Evolutionary conservation across 192 early-diverging fungal species (phyloP), one percentile per base, ranked within the genome.

Genomic region (Coemansia sp.): DNA sequence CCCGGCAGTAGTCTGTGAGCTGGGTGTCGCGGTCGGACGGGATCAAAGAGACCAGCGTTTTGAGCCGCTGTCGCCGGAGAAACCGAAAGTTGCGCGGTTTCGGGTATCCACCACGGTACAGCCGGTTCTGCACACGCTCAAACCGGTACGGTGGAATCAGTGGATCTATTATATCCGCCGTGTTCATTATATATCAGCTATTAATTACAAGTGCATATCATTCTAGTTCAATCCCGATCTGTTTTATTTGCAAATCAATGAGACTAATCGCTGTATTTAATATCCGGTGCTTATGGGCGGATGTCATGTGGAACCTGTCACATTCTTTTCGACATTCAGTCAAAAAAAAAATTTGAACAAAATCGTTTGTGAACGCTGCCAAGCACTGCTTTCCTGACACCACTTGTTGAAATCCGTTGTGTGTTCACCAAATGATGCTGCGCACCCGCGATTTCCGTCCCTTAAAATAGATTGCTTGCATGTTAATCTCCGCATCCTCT

Each of bases 31-130:
- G 87, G 27, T 81, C 81, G 25, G 88, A 84, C 1, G 95, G 95
- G 3, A 89, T 85, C 5, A 98, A 83, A 0, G 94, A 95, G 1
- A 98, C 65, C 9, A 98, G 88, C 11, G 95, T 95, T 57, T 81
- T 81, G 8, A 66, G 65, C 46, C 58, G 67, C 60, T 80, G 87
- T 71, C 86, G 82, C 45, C 86, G 83, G 21, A 98, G 85, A 68
- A 95, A 98, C 40, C 87, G 85, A 27, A 89, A 81, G 73, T 97
- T 95, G 54, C 89, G 81, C 38, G 77, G 84, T 56, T 94, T 94
- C 3, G 94, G 95, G 69, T 94, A 95, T 2, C 87, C 88, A 10
- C 96, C 95, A 12, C 93, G 83, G 69, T 89, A 94, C 9, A 97
- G 69, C 62, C 88, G 83, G 25, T 89, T 82, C 61, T 97, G 92